A percentile compares a stretch with the other conserved stretches of the same genome.
Conservation (phyloP, 441 rosid genomes). For the Erysimum pusillum region DNA sequence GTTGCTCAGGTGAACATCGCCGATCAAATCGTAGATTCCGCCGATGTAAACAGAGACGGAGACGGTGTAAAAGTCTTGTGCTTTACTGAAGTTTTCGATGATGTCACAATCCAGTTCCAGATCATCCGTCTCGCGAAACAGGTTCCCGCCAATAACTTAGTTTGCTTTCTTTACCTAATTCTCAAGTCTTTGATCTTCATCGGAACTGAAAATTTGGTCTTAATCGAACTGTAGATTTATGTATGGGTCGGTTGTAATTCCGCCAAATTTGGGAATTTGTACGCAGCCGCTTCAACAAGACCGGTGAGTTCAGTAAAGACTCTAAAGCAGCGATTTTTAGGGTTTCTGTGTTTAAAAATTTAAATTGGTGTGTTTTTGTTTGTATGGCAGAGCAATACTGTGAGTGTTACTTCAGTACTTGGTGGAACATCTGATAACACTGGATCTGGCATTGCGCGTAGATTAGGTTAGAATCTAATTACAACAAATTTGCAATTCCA, state of each 20-base stretch:
- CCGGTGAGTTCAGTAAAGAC: slow-evolving; percentile 53
- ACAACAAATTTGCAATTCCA: neutral
- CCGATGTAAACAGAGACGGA: neutral
- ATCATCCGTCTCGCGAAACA: slow-evolving; percentile 77
- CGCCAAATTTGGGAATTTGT: slow-evolving; percentile 72
- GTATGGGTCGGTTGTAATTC: slow-evolving; percentile 89
- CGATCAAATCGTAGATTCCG: slow-evolving; percentile 1
- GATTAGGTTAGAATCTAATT: slow-evolving; percentile 62
- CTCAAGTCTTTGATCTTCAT: slow-evolving; percentile 22
- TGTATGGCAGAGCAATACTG: slow-evolving; percentile 63
- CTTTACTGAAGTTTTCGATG: slow-evolving; percentile 72
- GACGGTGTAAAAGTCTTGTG: slow-evolving; percentile 57
- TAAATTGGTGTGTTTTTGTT: neutral
- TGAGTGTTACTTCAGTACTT: slow-evolving; percentile 74
- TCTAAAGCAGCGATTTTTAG: neutral
- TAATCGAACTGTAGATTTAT: slow-evolving; percentile 56
- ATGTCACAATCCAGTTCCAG: slow-evolving; percentile 73
- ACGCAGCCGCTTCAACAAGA: slow-evolving; percentile 85
- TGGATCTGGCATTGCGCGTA: slow-evolving; percentile 86
- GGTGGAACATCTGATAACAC: slow-evolving; percentile 90
- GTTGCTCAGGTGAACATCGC: slow-evolving; percentile 38
- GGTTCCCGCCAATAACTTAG: slow-evolving; percentile 48
- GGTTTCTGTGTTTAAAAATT: neutral
- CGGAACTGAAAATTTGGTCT: neutral
- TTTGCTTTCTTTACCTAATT: neutral